These are phyloP conservation scores for Coccomyxa subellipsoidea DNA, from an alignment of 163 green algal species.

Conservation along the genomic window DNA sequence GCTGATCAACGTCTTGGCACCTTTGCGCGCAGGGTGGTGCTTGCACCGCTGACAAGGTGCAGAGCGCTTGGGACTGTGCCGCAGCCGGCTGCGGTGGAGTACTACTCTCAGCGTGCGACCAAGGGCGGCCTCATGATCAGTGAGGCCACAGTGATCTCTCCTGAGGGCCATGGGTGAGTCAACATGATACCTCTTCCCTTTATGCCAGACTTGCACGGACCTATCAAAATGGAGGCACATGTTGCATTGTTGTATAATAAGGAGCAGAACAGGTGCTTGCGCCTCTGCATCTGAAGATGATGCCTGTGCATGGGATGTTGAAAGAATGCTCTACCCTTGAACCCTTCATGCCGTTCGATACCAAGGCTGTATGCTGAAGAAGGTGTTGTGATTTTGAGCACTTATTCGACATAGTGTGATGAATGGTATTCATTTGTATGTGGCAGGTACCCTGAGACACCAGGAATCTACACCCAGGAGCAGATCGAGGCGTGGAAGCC, in stretches of 20 bases:
- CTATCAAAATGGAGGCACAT: too few species aligned
- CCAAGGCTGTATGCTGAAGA: too few species aligned
- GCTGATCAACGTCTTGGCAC: too few species aligned
- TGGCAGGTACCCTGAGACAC: conserved; percentile 52
- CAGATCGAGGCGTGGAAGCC: conserved; percentile 78
- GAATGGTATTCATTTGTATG: too few species aligned
- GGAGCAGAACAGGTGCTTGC: too few species aligned
- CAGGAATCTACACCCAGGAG: conserved; percentile 63
- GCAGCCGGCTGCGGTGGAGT: conserved; percentile 33
- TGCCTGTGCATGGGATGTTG: too few species aligned
- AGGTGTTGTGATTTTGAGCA: too few species aligned
- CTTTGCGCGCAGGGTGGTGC: conserved; percentile 49
- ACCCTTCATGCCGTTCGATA: too few species aligned
- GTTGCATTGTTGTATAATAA: too few species aligned
- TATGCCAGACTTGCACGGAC: conserved; percentile 17
- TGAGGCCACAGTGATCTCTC: conserved; percentile 50
- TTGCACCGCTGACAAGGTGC: conserved; percentile 69
- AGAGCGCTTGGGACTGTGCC: conserved; percentile 24
- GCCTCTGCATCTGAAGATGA: too few species aligned
- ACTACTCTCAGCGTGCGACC: conserved; percentile 64
- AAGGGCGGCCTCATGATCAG: conserved; percentile 58
- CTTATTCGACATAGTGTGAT: too few species aligned
- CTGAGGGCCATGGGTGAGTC: conserved; percentile 20
- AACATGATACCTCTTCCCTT: background rate
- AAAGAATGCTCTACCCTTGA: too few species aligned